Base-by-base conservation (phyloP, 768 basidiomycete genomes). In the Leccinellum albellum region DNA sequence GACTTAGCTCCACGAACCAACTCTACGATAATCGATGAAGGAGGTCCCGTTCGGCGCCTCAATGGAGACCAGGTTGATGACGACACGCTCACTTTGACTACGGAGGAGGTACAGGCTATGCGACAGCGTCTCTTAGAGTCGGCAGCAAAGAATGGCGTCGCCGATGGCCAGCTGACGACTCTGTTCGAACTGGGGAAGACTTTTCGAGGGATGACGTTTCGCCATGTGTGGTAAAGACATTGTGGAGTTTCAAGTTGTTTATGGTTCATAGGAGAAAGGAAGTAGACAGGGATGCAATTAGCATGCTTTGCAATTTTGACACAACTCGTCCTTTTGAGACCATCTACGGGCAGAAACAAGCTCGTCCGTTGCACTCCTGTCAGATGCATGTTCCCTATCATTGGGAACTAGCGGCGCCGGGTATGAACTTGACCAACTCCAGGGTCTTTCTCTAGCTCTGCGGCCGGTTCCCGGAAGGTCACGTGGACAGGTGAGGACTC, bases 201-300 rank as follows among this genome's bases (percentile, higher is more conserved):
- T 1, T 69, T 55, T 55, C 55, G 40, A 14, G 68, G 69, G 26
- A 62, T 52, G 61, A 10, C 42, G 4, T 70, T 70, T 54, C 63
- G 61, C 9, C 69, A 66, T 21, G 58, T 63, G 32, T 69, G 68
- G 68, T 70, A 33, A 70, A 51, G 23, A 24, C 2, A 42, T 31
- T 33, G 26, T 14, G 14, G 21, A 2, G 21, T n/a, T 32, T 49
- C 40, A 5, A 5, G 17, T 35, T 42, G n/a, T 26, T 17, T 17
- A 17, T 8, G 14, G 20, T 48, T 28, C 6, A 28, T 28, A 28
- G 6, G 28, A 28, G 28, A 28, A 28, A 28, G 6, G 26, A 26
- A 26, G 26, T 35, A 35, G 15, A 35, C 33, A 35, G 23, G 32
- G 45, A 13, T 9, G 8, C 15, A 32, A 46, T 20, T 29, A 10